Conservation (phyloP, 1,284 basidiomycete species). For the Vanrija humicola region DNA sequence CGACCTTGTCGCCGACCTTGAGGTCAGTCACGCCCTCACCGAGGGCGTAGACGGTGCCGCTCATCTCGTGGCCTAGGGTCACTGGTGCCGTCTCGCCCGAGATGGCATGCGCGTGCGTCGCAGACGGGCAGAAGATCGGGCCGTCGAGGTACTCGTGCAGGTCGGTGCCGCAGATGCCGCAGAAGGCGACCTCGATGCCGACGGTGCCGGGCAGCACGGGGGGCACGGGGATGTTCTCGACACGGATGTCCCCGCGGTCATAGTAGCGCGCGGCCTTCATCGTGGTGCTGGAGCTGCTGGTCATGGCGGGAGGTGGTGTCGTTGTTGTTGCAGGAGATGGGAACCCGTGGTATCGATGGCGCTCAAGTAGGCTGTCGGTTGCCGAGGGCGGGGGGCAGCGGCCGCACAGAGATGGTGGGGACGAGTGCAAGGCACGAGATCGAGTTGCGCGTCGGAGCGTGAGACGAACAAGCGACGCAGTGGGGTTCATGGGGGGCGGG, state of each 20-base stretch:
- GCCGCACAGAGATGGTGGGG: no score
- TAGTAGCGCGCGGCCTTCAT: slow-evolving; percentile 18
- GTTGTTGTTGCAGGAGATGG: neutral
- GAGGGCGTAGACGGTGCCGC: slow-evolving; percentile 34
- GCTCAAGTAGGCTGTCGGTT: no score
- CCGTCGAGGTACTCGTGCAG: slow-evolving; percentile 12
- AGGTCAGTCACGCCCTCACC: slow-evolving; percentile 28
- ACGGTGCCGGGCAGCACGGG: slow-evolving; percentile 9
- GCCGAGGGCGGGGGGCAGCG: no score
- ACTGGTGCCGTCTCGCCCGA: slow-evolving; percentile 25
- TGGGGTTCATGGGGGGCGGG: no score
- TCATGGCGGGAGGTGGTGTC: slow-evolving; percentile 1
- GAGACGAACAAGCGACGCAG: no score
- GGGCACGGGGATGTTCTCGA: slow-evolving; percentile 12
- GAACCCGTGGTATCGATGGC: no score
- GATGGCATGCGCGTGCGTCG: slow-evolving; percentile 7
- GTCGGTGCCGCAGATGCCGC: slow-evolving; percentile 3
- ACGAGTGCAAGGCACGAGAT: no score
- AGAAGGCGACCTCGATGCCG: slow-evolving; percentile 17
- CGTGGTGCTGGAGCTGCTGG: neutral
- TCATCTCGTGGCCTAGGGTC: slow-evolving; percentile 46
- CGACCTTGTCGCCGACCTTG: slow-evolving; percentile 42
- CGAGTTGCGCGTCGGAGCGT: no score
- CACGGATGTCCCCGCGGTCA: slow-evolving; percentile 13
- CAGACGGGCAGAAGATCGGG: slow-evolving; percentile 8